phyloP scores from a whole-genome alignment of 805 yeast species.

The Zygotorulaspora sp. region DNA sequence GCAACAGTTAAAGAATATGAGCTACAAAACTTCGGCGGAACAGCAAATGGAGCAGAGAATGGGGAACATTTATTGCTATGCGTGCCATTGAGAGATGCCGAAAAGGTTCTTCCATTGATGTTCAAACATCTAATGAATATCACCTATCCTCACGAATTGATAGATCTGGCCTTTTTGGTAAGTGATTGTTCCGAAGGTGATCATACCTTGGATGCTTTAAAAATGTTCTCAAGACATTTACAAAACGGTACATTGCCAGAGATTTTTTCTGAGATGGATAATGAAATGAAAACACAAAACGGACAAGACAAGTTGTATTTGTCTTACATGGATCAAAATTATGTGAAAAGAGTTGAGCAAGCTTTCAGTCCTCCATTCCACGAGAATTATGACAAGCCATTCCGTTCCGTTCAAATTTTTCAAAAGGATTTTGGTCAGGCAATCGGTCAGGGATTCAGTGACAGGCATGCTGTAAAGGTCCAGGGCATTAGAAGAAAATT shows the following conservation, averaged over 20 bases:
- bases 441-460: slow-evolving; percentile 81
- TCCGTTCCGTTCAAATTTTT: slow-evolving; percentile 73
- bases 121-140: slow-evolving; percentile 81
- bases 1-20: slow-evolving; percentile 59
- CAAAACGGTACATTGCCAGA: slow-evolving; percentile 64
- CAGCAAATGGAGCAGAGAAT: slow-evolving; percentile 43
- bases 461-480: slow-evolving; percentile 78
- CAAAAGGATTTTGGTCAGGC: slow-evolving; percentile 80
- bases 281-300: slow-evolving; percentile 35
- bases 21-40: slow-evolving; percentile 52
- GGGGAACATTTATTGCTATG: slow-evolving; percentile 65
- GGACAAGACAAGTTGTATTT: slow-evolving; percentile 63
- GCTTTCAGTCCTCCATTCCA: slow-evolving; percentile 69
- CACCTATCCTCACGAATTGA: slow-evolving; percentile 74
- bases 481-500: slow-evolving; percentile 80
- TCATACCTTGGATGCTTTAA: slow-evolving; percentile 57
- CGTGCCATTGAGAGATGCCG: slow-evolving; percentile 78
- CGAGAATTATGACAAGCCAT: slow-evolving; percentile 57
- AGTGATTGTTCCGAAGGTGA: slow-evolving; percentile 72
- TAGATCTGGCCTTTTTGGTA: slow-evolving; percentile 76
- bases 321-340: slow-evolving; percentile 63
- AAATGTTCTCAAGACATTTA: slow-evolving; percentile 59
- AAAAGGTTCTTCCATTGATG: slow-evolving; percentile 70
- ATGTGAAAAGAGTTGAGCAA: slow-evolving; percentile 50
- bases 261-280: slow-evolving; percentile 35